Base-by-base conservation (phyloP, 164 flowering plant genomes). In the Cinnamomum chago region DNA sequence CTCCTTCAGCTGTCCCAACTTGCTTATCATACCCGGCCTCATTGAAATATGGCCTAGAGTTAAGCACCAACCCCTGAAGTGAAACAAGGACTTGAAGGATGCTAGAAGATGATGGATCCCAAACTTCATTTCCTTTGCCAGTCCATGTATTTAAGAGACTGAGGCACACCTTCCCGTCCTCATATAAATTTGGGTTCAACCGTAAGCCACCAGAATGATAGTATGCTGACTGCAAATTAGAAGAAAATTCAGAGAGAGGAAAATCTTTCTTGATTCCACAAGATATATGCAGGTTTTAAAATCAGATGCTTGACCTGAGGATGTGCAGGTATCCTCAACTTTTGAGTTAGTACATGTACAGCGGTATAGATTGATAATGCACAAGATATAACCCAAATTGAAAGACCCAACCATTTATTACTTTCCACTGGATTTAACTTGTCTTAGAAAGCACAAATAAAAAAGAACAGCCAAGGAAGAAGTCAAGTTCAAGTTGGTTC, bases 21-120 rank as follows among this genome's bases (percentile, higher is more conserved):
- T 96, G 99, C 84, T 89, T 96, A 80, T 96, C 99, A 81, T 96
- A 96, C 25, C 99, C 99, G 78, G 99, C 99, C 84, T 96, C 99
- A 84, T 96, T 96, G 78, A 91, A 96, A 77, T 96, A 96, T 68
- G 99, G 99, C 82, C 82, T 96, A 18, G 97, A 81, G 83, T 96
- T 96, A 28, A 96, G 86, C 27, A 96, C 99, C 75, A 96, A 81
- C 24, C 97, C 99, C 80, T 96, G 99, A 50, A 96, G 94, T 67
- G 99, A 96, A 78, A 96, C 99, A 10, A 96, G 86, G 68, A 96
- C 97, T 83, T 96, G 99, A 77, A 96, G 98, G 75, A 96, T 96
- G 86, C 98, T 94, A 7, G 99, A 96, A 5, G 98, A 92, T 72
- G 81, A 77, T 50, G 97, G 89, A 76, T 96, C 96, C 99, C 99